A percentile compares a stretch with the other conserved stretches of the same genome.
Evolutionary conservation across 768 basidiomycete genomes (phyloP).

Genomic region (Tricholoma sp.): DNA sequence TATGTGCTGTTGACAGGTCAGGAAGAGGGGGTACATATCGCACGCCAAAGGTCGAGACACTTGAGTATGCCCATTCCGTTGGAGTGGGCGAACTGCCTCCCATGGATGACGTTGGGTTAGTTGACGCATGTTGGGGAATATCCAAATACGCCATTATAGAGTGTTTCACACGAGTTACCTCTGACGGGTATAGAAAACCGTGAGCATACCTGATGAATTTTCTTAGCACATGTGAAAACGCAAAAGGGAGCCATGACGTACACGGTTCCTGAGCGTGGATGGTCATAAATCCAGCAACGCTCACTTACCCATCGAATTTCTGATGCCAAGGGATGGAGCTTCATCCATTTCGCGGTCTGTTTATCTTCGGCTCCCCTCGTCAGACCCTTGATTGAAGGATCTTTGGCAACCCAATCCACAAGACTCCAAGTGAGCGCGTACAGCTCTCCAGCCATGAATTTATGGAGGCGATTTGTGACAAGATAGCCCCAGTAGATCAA

Average conservation of each 20-base stretch:
- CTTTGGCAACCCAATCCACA: conserved; percentile 81
- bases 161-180: conserved; percentile 63
- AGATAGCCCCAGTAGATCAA: conserved; percentile 87
- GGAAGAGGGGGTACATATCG: conserved; percentile 67
- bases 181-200: conserved; percentile 92
- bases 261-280: conserved; percentile 92
- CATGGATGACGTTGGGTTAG: conserved; percentile 19
- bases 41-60: conserved; percentile 79
- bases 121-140: conserved; percentile 30
- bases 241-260: conserved; percentile 34
- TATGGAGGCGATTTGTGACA: conserved; percentile 80
- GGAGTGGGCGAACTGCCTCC: conserved; percentile 30
- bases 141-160: conserved; percentile 51
- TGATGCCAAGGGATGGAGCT: conserved; percentile 68
- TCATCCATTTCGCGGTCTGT: conserved; percentile 90
- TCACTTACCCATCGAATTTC: conserved; percentile 89
- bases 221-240: conserved; percentile 2
- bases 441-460: conserved; percentile 93
- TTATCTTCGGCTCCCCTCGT: conserved; percentile 89
- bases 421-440: conserved; percentile 89
- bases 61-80: conserved; percentile 74
- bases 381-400: conserved; percentile 58
- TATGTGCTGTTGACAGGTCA: conserved; percentile 60
- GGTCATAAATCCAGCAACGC: conserved; percentile 97
- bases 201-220: conserved; percentile 68